These are phyloP conservation scores for Takashimella tepidaria DNA, from an alignment of 1,284 basidiomycete genomes.

Conservation along the genomic window DNA sequence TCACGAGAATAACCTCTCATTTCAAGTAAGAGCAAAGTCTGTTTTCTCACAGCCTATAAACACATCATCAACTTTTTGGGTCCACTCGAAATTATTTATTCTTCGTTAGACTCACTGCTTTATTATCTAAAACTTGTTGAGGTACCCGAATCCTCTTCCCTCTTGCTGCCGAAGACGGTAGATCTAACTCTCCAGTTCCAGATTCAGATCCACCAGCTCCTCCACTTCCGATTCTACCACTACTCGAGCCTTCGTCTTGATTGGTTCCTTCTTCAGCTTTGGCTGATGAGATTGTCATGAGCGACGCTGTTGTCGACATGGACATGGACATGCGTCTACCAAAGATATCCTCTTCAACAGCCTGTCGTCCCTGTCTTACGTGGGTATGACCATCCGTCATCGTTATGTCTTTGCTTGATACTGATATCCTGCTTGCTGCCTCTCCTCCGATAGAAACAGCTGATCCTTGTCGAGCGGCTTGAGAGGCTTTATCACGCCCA, in stretches of 20 bases:
- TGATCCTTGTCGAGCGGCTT: not conserved
- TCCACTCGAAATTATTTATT: not conserved
- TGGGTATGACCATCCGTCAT: no score
- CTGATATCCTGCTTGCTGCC: not conserved
- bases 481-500: not conserved
- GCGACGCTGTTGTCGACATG: no score
- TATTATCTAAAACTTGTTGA: constrained; percentile 40
- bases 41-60: constrained; percentile 39
- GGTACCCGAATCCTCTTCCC: constrained; percentile 20
- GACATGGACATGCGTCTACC: constrained; percentile 16
- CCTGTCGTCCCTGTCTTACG: no score
- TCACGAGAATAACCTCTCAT: constrained; percentile 25
- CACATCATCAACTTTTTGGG: not conserved
- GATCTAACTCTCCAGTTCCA: not conserved
- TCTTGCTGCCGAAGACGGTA: constrained; percentile 5
- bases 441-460: not conserved
- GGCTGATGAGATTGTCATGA: no score
- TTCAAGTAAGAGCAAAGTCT: constrained; percentile 33
- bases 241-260: no score
- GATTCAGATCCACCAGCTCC: not conserved
- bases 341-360: constrained; percentile 38
- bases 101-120: constrained; percentile 27
- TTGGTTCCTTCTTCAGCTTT: no score
- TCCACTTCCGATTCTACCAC: not conserved
- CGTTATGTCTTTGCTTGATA: not conserved